phyloP scores from a whole-genome alignment of 768 basidiomycete species.

The Tubosaeta sp. region DNA sequence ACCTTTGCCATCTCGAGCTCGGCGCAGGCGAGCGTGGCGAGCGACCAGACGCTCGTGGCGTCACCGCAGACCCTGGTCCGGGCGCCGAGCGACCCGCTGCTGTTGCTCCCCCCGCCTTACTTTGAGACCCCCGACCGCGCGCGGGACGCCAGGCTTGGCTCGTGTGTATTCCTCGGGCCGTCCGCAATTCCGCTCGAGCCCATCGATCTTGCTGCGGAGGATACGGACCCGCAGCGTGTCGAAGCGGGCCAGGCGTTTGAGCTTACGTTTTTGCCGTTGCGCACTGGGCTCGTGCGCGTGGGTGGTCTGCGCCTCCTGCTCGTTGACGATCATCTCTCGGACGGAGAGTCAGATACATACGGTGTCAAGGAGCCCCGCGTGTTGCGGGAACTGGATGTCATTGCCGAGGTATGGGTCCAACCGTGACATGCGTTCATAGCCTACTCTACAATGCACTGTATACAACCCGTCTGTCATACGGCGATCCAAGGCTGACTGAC shows the following conservation, averaged over 20 bases:
- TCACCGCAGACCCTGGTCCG: slow-evolving; percentile 15
- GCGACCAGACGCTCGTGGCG: not conserved
- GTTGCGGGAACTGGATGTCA: slow-evolving; percentile 67
- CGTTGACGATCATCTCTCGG: slow-evolving; percentile 49
- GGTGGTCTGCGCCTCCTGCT: slow-evolving; percentile 73
- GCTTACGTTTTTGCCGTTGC: slow-evolving; percentile 55
- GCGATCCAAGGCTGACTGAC: slow-evolving; percentile 86
- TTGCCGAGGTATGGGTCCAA: slow-evolving; percentile 68
- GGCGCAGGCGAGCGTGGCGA: not conserved
- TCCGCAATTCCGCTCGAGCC: slow-evolving; percentile 47
- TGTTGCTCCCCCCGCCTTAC: slow-evolving; percentile 43
- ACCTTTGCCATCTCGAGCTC: slow-evolving; percentile 5
- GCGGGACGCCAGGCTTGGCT: slow-evolving; percentile 26
- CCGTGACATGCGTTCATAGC: slow-evolving; percentile 19
- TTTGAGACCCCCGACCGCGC: slow-evolving; percentile 40
- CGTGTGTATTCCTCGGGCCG: slow-evolving; percentile 45
- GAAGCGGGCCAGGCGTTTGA: slow-evolving; percentile 55
- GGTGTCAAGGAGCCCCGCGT: slow-evolving; percentile 37
- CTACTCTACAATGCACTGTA: slow-evolving; percentile 5
- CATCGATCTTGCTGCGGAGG: slow-evolving; percentile 31
- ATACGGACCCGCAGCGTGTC: slow-evolving; percentile 22
- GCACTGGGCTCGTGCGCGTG: slow-evolving; percentile 55
- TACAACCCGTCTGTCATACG: slow-evolving; percentile 18
- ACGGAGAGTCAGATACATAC: slow-evolving; percentile 22
- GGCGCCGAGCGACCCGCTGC: slow-evolving; percentile 4